Conservation (phyloP, 352 stramenopile genomes). For the Globisporangium takayamanum region DNA sequence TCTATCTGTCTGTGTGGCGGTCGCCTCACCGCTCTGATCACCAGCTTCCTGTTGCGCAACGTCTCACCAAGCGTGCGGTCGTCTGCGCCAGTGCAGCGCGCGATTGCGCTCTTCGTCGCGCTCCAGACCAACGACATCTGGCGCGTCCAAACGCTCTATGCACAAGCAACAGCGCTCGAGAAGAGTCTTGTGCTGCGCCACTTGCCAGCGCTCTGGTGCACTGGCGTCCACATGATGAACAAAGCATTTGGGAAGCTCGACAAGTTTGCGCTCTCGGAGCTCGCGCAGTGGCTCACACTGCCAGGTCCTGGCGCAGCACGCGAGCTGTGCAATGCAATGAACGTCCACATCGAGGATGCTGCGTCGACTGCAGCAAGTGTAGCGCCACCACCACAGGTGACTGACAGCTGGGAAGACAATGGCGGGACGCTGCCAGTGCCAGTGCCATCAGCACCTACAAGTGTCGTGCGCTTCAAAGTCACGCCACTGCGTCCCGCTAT, state of each 20-base stretch:
- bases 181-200: conserved; percentile 33
- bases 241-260: conserved; percentile 60
- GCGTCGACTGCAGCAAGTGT: neutral
- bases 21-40: neutral
- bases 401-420: conserved; percentile 14
- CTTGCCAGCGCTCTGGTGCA: conserved; percentile 28
- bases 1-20: neutral
- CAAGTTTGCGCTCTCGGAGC: conserved; percentile 32
- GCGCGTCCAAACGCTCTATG: conserved; percentile 22
- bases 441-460: neutral
- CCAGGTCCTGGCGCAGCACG: conserved; percentile 14
- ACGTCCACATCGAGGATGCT: conserved; percentile 25
- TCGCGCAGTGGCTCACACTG: conserved; percentile 29
- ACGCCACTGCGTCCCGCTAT: conserved; percentile 18
- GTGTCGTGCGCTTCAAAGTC: conserved; percentile 33
- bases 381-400: neutral
- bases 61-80: conserved; percentile 16
- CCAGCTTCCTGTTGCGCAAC: conserved; percentile 29
- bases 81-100: conserved; percentile 22
- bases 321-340: conserved; percentile 33
- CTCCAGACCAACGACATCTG: conserved; percentile 42
- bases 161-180: conserved; percentile 29
- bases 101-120: conserved; percentile 44
- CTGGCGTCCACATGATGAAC: conserved; percentile 40
- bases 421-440: neutral